Evolutionary conservation across 2,329 filamentous ascomycete genomes (phyloP), one percentile per base, ranked within the genome.

Genomic region (Aspergillus carbonarius): DNA sequence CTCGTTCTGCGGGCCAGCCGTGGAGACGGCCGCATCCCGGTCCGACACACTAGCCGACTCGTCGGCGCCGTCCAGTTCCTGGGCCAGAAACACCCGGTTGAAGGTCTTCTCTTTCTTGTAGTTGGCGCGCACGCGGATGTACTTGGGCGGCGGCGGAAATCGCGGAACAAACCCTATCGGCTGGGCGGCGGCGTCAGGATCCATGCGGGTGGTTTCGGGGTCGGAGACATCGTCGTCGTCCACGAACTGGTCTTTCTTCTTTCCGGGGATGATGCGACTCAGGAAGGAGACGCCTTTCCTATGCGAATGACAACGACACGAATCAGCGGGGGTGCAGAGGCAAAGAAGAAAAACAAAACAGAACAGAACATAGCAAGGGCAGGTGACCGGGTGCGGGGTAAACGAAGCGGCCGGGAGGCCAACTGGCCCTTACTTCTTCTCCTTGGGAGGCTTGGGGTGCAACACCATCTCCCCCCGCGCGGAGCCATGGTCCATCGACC

Each of bases 281-380:
- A 99, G 84, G 72, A 99, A 96, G 13, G 92, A 96, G 17, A 89
- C 86, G 27, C 90, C 89, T 79, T 96, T 97, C 75, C 90, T 96
- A 68, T 69, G 67, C 23, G 5, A 3, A 23, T 23, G 13, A 34
- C 59, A 15, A 30, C 6, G 58, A n/a, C 5, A n/a, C 34, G 35
- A 42, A 6, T 44, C 15, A 35, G 30, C 27, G 18, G 27, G 30
- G 12, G 9, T n/a, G 27, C 17, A 17, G 42, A 9, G n/a, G n/a
- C n/a, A n/a, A n/a, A n/a, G n/a, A n/a, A n/a, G n/a, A 59, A 54
- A 44, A 51, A 34, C 34, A 60, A 32, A n/a, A n/a, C n/a, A n/a
- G n/a, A n/a, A n/a, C n/a, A n/a, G n/a, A n/a, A n/a, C n/a, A n/a
- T n/a, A n/a, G n/a, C n/a, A n/a, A n/a, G n/a, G 37, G 47, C 42